phyloP scores from a whole-genome alignment of 495 filamentous ascomycete genomes.

The Penicillium daleae region DNA sequence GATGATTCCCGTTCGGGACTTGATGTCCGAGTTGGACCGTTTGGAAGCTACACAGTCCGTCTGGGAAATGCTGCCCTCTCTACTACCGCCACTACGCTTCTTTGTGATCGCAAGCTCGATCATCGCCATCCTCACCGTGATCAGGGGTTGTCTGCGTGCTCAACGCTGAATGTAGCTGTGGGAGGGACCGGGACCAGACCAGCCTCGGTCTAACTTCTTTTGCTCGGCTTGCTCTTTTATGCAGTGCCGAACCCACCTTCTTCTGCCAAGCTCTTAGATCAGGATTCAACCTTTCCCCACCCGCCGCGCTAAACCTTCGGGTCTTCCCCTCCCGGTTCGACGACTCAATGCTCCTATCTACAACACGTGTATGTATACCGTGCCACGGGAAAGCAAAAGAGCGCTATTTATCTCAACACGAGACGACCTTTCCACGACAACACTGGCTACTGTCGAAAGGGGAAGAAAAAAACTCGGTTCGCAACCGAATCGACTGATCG shows the following conservation, averaged over 20 bases:
- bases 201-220: too few species aligned
- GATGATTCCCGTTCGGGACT: slow-evolving; percentile 11
- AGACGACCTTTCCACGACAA: neutral
- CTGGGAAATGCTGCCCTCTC: neutral
- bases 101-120: slow-evolving; percentile 16
- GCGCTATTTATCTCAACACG: neutral
- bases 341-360: neutral
- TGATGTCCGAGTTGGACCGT: slow-evolving; percentile 9
- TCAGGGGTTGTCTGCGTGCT: slow-evolving; percentile 17
- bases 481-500: neutral
- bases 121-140: slow-evolving; percentile 20
- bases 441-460: neutral
- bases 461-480: neutral
- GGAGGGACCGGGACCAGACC: too few species aligned
- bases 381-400: neutral
- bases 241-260: slow-evolving; percentile 1
- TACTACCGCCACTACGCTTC: slow-evolving; percentile 5
- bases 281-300: neutral
- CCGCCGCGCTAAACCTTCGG: neutral
- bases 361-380: neutral
- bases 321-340: neutral
- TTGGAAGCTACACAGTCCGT: slow-evolving; percentile 8
- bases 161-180: slow-evolving; percentile 17
- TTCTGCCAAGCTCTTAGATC: neutral
- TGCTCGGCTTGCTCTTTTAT: neutral